phyloP scores from a whole-genome alignment of 2,329 filamentous ascomycete species.

The Aspergillus hortae region DNA sequence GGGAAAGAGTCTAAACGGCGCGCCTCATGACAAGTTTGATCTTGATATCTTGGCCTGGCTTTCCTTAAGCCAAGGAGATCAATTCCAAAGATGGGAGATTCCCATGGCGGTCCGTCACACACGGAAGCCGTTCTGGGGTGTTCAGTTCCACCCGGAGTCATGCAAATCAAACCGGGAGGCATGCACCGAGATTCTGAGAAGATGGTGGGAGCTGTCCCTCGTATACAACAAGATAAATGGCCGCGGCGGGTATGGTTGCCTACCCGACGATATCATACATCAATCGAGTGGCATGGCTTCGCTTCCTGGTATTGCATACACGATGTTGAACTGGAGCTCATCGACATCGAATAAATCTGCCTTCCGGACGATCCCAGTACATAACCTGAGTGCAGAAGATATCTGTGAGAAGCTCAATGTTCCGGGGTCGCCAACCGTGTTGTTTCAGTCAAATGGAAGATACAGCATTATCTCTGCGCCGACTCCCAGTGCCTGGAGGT shows the following conservation, averaged over 20 bases:
- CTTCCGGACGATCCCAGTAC: slow-evolving; percentile 22
- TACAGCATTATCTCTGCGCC: slow-evolving; percentile 35
- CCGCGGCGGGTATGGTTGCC: slow-evolving; percentile 18
- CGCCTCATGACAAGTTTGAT: slow-evolving; percentile 16
- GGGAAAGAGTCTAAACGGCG: background rate
- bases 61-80: slow-evolving; percentile 35
- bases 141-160: slow-evolving; percentile 90
- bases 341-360: slow-evolving; percentile 24
- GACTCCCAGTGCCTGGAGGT: slow-evolving; percentile 32
- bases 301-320: slow-evolving; percentile 46
- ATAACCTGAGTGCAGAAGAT: slow-evolving; percentile 25
- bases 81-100: slow-evolving; percentile 38
- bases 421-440: slow-evolving; percentile 28
- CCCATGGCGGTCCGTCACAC: slow-evolving; percentile 75
- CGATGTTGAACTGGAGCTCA: slow-evolving; percentile 32
- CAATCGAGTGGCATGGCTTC: slow-evolving; percentile 13
- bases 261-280: slow-evolving; percentile 18
- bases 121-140: slow-evolving; percentile 72
- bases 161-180: slow-evolving; percentile 68
- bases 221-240: slow-evolving; percentile 54
- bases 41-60: slow-evolving; percentile 61
- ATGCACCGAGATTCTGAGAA: slow-evolving; percentile 59
- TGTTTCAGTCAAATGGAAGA: slow-evolving; percentile 45
- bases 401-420: slow-evolving; percentile 34
- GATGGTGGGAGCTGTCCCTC: slow-evolving; percentile 69